phyloP scores from a whole-genome alignment of 345 rosid genomes.

The Citrus medica region DNA sequence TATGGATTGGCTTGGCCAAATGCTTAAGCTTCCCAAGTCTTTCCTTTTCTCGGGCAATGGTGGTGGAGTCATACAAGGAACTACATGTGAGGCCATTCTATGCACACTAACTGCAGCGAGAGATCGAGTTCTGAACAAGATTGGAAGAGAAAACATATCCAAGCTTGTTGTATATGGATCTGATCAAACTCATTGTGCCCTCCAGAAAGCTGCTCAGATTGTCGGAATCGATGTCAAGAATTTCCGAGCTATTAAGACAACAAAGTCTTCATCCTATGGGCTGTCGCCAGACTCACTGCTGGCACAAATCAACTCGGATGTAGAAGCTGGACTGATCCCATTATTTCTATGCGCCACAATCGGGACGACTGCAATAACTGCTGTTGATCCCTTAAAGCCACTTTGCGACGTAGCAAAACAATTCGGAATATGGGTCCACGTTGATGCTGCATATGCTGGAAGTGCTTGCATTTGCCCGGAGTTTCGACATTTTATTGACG shows the following conservation, averaged over 20 bases:
- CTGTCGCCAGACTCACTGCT: conserved; percentile 14
- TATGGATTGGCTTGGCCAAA: conserved; percentile 41
- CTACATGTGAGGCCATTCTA: conserved; percentile 37
- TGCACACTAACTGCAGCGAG: conserved; percentile 36
- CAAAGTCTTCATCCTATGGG: conserved; percentile 16
- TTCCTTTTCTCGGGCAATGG: conserved; percentile 41
- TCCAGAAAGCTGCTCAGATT: conserved; percentile 34
- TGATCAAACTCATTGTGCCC: conserved; percentile 34
- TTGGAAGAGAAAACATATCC: conserved; percentile 12
- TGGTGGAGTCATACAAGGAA: conserved; percentile 40
- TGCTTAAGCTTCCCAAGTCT: conserved; percentile 29
- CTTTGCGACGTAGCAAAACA: conserved; percentile 13
- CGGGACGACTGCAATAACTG: conserved; percentile 31
- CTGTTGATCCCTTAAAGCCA: conserved; percentile 29
- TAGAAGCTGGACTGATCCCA: conserved; percentile 23
- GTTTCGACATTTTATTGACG: conserved; percentile 34
- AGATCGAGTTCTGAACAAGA: conserved; percentile 19
- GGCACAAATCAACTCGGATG: conserved; percentile 14
- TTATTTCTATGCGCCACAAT: conserved; percentile 36
- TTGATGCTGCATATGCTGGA: conserved; percentile 56
- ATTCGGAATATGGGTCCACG: conserved; percentile 42
- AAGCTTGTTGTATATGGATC: conserved; percentile 41
- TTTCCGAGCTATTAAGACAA: conserved; percentile 36
- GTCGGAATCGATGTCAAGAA: conserved; percentile 46
- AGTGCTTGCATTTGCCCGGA: conserved; percentile 50